Evolutionary conservation across 2,329 filamentous ascomycete species (phyloP), one percentile per base, ranked within the genome.

Genomic region (Diaporthe aspalathi): DNA sequence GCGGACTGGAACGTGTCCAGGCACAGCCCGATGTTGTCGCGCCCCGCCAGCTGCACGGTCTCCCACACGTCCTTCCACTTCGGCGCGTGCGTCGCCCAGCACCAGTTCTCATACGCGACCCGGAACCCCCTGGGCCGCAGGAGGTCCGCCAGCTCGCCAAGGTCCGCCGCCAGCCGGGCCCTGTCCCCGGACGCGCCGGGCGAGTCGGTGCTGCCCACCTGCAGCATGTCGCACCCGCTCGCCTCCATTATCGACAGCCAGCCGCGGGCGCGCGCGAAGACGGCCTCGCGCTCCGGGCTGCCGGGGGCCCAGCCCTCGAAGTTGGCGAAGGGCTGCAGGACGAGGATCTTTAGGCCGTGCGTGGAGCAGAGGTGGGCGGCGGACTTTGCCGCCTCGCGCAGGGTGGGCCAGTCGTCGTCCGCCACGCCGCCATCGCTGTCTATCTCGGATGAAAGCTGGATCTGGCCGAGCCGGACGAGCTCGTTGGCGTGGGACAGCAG

Each of bases 61-160:
- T 88, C 82, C 91, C 91, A 94, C 0, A 91, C 90, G 62, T 90
- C 85, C 74, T 86, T 87, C 93, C 92, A 95, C 1, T 82, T 85
- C 0, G 90, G 87, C 0, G 92, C 91, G 62, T 90, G 87, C 0
- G 92, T 93, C 0, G 90, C 90, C 93, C 92, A 95, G 80, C 92
- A 94, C 92, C 92, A 94, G 77, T 94, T 94, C 81, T 95, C 92
- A 75, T 94, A 95, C 0, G 92, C 92, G 22, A 95, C 81, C 8
- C 87, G 85, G 77, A 90, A 88, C 0, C 85, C 84, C 57, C 88
- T 85, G 27, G 84, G 78, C 0, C 86, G 86, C 1, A 92, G 84
- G 66, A 92, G 81, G 68, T 92, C 90, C 2, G 89, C 90, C 8
- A 95, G 82, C 70, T 90, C 85, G 1, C 85, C 84, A 0, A 95